Conservation (phyloP, 441 rosid genomes). For the Adansonia grandidieri region DNA sequence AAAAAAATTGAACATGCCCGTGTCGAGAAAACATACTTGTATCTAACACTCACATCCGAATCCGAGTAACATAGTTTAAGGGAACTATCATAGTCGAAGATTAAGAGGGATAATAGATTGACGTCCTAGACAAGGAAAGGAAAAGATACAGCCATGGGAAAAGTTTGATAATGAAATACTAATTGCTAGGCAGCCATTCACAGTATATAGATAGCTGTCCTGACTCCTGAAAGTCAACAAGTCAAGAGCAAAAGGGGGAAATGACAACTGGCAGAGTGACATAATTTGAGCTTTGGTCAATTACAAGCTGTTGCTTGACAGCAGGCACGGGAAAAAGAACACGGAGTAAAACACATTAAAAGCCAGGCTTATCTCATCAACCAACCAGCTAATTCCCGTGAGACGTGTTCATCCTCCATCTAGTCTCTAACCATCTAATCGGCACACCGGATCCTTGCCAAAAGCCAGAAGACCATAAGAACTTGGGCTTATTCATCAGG, state of each 20-base stretch:
- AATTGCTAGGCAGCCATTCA: neutral
- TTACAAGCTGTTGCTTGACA: neutral
- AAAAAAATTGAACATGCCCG: too few species aligned
- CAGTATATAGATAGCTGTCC: neutral
- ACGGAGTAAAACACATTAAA: neutral
- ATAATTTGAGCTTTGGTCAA: neutral
- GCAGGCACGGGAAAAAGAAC: neutral
- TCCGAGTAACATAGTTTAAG: neutral
- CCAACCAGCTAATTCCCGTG: neutral
- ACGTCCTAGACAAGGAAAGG: neutral
- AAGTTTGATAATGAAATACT: neutral
- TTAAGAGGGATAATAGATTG: neutral
- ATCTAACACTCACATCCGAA: too few species aligned
- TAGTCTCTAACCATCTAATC: neutral
- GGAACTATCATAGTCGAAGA: neutral
- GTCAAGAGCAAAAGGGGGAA: neutral
- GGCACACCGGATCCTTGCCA: neutral
- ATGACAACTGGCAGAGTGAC: conserved; percentile 6
- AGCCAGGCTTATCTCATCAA: neutral
- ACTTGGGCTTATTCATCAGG: neutral
- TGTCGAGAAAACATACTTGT: too few species aligned
- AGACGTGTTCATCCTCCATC: neutral
- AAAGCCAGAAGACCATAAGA: neutral
- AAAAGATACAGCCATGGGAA: neutral
- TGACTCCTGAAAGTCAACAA: neutral